Base-by-base conservation (phyloP, 129 eudicot species). In the Flaveria ramosissima region DNA sequence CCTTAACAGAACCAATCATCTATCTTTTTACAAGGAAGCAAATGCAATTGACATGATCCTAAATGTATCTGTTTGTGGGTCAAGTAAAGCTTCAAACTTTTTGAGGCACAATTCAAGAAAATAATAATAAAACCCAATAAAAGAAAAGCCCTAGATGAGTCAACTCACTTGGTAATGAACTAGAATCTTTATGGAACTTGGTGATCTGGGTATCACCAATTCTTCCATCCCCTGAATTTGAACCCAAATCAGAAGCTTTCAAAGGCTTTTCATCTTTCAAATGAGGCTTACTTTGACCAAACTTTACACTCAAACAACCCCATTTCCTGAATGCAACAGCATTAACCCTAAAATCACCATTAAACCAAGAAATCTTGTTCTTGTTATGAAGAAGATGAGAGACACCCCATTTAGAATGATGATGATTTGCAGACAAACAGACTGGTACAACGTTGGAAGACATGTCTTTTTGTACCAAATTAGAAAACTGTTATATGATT, bases 111-210 rank as follows among this genome's bases (percentile, higher is more conserved):
- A 23, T 41, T 61, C 69, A 73, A 13, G 78, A 67, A 72, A 11
- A 57, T 21, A 68, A 7, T 16, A 32, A 32, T 6, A 24, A 62
- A 27, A 26, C 45, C 6, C 14, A 27, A 12, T 10, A 16, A 60
- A 27, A 21, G 59, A 59, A 7, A 74, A 59, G 71, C 63, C 19
- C 48, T 39, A 42, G 2, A 67, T 71, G 61, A 57, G 47, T 26
- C 10, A 46, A 86, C 97, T 87, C 71, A 92, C 97, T 89, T 14
- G 96, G 96, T 26, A 89, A 87, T 42, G 76, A 82, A 71, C 80
- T 87, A 81, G 89, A 84, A 84, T 89, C 93, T 70, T 77, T 89
- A 62, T 89, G 91, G 74, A 86, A 92, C 42, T 75, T 60, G 39
- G 80, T 74, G 68, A 78, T 77, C 84, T 86, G 83, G 41, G 83